Conservation (phyloP, 2,329 filamentous ascomycete genomes). For the Trichophyton rubrum region DNA sequence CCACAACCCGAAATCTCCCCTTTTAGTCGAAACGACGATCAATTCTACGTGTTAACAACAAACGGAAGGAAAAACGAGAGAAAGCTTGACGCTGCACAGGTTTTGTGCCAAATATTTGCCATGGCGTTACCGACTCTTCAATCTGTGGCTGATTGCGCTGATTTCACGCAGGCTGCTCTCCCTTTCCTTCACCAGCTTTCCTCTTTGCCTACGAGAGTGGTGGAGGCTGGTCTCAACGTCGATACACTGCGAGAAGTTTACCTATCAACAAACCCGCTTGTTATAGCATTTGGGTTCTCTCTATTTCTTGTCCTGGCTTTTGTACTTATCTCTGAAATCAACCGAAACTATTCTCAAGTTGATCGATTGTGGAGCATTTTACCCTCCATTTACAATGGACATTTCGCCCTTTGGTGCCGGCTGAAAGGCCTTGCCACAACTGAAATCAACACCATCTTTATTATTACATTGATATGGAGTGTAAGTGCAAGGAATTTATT, state of each 20-base stretch:
- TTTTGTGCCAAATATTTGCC: conserved; percentile 5
- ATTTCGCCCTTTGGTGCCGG: conserved; percentile 74
- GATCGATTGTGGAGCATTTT: conserved; percentile 86
- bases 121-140: conserved; percentile 58
- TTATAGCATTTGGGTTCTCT: conserved; percentile 61
- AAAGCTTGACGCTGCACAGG: background rate
- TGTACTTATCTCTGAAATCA: conserved; percentile 66
- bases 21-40: background rate
- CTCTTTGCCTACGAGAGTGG: conserved; percentile 53
- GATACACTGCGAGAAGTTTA: conserved; percentile 60
- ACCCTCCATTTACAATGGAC: conserved; percentile 72
- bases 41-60: conserved; percentile 7
- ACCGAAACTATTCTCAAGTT: conserved; percentile 92
- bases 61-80: background rate
- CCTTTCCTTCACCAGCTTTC: conserved; percentile 62
- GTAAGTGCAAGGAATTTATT: conserved; percentile 37
- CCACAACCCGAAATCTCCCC: conserved; percentile 6
- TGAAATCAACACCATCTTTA: conserved; percentile 58
- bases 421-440: conserved; percentile 57
- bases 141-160: conserved; percentile 59
- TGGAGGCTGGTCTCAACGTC: conserved; percentile 47
- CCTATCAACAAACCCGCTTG: conserved; percentile 69
- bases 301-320: conserved; percentile 59
- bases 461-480: conserved; percentile 66
- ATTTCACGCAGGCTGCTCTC: conserved; percentile 60